Evolutionary conservation across 139 green algal genomes (phyloP).

Genomic region (Dunaliella sp.): DNA sequence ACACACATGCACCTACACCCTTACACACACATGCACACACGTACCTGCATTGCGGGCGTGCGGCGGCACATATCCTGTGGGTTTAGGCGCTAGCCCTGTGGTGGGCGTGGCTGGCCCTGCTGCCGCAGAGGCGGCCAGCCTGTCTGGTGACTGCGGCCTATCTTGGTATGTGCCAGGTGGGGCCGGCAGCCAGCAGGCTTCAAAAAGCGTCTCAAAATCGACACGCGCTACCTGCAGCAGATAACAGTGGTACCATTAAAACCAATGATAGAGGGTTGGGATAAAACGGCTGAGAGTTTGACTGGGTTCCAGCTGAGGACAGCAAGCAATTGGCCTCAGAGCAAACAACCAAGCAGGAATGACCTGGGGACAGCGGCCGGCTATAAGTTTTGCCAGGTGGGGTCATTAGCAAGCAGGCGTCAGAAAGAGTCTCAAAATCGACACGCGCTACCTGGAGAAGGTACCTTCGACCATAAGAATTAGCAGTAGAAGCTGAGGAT

Average conservation of each 20-base stretch:
- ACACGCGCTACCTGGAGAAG: slow-evolving; percentile 8
- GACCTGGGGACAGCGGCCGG: slow-evolving; percentile 60
- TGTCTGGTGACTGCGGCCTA: slow-evolving; percentile 60
- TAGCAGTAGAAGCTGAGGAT: too few species aligned
- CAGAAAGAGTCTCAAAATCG: slow-evolving; percentile 66
- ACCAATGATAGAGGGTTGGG: too few species aligned
- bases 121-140: slow-evolving; percentile 24
- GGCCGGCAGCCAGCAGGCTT: slow-evolving; percentile 64
- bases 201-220: slow-evolving; percentile 66
- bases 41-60: slow-evolving; percentile 9
- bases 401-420: slow-evolving; percentile 63
- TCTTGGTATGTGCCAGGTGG: slow-evolving; percentile 53
- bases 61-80: slow-evolving; percentile 40
- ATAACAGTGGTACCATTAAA: too few species aligned
- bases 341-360: slow-evolving; percentile 67
- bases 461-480: too few species aligned
- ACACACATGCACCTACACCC: too few species aligned
- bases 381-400: slow-evolving; percentile 51
- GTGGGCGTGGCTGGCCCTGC: slow-evolving; percentile 9
- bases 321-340: slow-evolving; percentile 73
- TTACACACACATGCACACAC: too few species aligned
- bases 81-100: background rate
- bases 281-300: too few species aligned
- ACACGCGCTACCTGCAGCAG: slow-evolving; percentile 10
- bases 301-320: slow-evolving; percentile 65